A percentile compares a stretch with the other conserved stretches of the same genome.
Conservation (phyloP, 805 yeast species). For the Kuraishia piskuri region DNA sequence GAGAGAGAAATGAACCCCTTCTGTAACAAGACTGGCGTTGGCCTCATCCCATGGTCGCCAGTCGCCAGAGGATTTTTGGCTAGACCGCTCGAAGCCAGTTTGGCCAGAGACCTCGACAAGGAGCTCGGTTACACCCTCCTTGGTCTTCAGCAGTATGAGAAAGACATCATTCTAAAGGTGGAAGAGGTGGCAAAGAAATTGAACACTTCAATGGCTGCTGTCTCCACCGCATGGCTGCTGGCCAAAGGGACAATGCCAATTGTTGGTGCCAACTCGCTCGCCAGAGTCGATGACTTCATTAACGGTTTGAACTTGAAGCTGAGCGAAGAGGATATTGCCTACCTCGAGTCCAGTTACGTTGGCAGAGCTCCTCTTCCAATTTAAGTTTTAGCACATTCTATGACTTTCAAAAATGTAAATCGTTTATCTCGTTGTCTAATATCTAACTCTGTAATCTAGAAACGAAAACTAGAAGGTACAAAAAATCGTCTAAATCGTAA, state of each 20-base stretch:
- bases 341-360: slow-evolving; percentile 25
- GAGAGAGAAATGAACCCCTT: slow-evolving; percentile 54
- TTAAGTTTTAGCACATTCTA: neutral
- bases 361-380: slow-evolving; percentile 9
- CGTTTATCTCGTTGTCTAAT: neutral
- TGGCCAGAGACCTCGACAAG: slow-evolving; percentile 3
- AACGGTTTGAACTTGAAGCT: slow-evolving; percentile 31
- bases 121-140: slow-evolving; percentile 13
- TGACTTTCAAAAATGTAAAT: neutral
- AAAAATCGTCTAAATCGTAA: neutral
- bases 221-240: slow-evolving; percentile 46
- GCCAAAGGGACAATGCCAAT: slow-evolving; percentile 45
- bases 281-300: slow-evolving; percentile 46
- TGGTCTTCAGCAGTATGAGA: slow-evolving; percentile 15
- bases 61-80: slow-evolving; percentile 46
- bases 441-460: neutral
- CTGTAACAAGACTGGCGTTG: slow-evolving; percentile 44
- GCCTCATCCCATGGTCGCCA: slow-evolving; percentile 56
- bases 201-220: slow-evolving; percentile 44
- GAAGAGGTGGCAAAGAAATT: slow-evolving; percentile 42
- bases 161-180: slow-evolving; percentile 37
- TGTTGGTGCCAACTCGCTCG: slow-evolving; percentile 39
- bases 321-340: slow-evolving; percentile 24
- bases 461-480: too few relatives aligned
- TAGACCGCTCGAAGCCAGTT: slow-evolving; percentile 26